Evolutionary conservation across 1,139 yeast species (phyloP).

Genomic region (Protomyces macrosporus): DNA sequence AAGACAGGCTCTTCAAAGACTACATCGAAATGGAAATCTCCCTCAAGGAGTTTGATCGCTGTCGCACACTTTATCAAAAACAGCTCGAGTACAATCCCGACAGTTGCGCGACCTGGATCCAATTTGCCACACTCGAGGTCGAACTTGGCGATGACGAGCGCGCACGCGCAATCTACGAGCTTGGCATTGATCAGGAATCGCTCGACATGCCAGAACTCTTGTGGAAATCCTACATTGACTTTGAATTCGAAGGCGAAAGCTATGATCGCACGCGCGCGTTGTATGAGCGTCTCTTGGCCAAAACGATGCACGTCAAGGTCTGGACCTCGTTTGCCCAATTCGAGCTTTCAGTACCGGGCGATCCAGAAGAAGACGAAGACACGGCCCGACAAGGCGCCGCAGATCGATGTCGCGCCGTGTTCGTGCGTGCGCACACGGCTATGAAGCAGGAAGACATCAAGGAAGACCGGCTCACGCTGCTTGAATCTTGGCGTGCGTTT

Average conservation of each 20-base stretch:
- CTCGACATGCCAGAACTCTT: constrained; percentile 40
- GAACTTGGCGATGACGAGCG: constrained; percentile 66
- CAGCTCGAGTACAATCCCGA: constrained; percentile 54
- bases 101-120: constrained; percentile 47
- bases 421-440: constrained; percentile 50
- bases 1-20: constrained; percentile 52
- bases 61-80: constrained; percentile 64
- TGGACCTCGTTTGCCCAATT: constrained; percentile 51
- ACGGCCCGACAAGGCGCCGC: constrained; percentile 50
- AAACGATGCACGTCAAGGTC: constrained; percentile 42
- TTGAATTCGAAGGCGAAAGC: constrained; percentile 55
- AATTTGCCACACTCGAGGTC: constrained; percentile 64
- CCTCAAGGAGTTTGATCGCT: constrained; percentile 72
- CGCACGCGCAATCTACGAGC: constrained; percentile 54
- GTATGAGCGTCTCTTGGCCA: constrained; percentile 45
- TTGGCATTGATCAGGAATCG: constrained; percentile 41
- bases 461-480: constrained; percentile 50
- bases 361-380: constrained; percentile 37
- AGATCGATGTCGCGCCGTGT: constrained; percentile 41
- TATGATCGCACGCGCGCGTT: constrained; percentile 55
- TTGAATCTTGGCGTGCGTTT: constrained; percentile 62
- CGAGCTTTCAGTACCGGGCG: constrained; percentile 58
- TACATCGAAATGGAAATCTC: constrained; percentile 54
- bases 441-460: constrained; percentile 43
- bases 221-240: constrained; percentile 53